Percentiles rank a stretch among this genome's conserved stretches.
phyloP scores from a whole-genome alignment of 1,284 basidiomycete species.

The Ceratobasidium sp. region DNA sequence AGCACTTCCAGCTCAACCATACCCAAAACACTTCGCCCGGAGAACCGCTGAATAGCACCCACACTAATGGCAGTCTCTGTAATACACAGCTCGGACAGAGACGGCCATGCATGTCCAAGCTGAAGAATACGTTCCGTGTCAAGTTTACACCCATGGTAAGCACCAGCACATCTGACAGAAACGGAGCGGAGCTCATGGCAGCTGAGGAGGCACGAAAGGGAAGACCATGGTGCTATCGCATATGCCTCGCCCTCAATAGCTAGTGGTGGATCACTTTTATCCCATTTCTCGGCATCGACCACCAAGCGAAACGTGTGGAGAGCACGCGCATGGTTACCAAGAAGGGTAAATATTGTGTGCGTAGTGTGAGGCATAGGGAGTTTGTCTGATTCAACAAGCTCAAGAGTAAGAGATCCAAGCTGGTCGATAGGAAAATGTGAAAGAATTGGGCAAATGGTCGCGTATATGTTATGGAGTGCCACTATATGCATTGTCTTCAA shows the following conservation, averaged over 20 bases:
- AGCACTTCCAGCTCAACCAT: slow-evolving; percentile 17
- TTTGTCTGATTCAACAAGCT: slow-evolving; percentile 2
- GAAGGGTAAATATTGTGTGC: not conserved
- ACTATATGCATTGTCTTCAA: slow-evolving; percentile 1
- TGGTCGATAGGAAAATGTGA: slow-evolving; percentile 26
- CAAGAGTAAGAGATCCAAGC: not conserved
- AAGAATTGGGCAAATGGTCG: slow-evolving; percentile 2
- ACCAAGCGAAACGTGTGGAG: slow-evolving; percentile 14
- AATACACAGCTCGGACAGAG: slow-evolving; percentile 11
- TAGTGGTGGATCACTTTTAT: slow-evolving; percentile 11
- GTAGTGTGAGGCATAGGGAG: not conserved
- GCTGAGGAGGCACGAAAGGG: slow-evolving; percentile 1
- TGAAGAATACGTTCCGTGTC: not conserved
- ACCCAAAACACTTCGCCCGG: slow-evolving; percentile 7
- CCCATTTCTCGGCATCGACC: slow-evolving; percentile 28
- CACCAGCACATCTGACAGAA: slow-evolving; percentile 21
- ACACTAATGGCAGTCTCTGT: slow-evolving; percentile 23
- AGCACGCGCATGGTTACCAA: not conserved
- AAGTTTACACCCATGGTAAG: slow-evolving; percentile 13
- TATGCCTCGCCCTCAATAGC: slow-evolving; percentile 16
- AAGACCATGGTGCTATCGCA: slow-evolving; percentile 25
- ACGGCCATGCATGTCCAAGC: slow-evolving; percentile 10
- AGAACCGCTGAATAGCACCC: slow-evolving; percentile 18
- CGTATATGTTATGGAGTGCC: slow-evolving; percentile 4
- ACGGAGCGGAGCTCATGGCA: slow-evolving; percentile 25